A percentile compares a stretch with the other conserved stretches of the same genome.
Conservation (phyloP, 2,329 filamentous ascomycete species). For the Fusarium pseudograminearum region DNA sequence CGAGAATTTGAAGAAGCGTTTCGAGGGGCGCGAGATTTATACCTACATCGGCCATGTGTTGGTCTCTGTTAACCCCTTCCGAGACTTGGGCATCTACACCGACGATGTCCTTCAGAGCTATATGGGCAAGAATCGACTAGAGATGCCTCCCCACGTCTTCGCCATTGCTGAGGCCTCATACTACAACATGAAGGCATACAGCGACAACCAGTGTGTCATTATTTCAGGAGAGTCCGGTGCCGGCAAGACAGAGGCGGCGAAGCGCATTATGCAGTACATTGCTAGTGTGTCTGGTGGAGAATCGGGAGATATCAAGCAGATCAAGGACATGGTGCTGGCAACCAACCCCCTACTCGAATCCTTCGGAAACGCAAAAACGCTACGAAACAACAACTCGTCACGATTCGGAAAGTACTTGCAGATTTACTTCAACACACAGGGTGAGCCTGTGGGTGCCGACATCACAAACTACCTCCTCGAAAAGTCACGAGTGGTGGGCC, state of each 20-base stretch:
- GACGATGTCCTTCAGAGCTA: conserved; percentile 94
- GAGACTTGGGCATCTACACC: conserved; percentile 97
- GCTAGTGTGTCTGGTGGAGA: conserved; percentile 91
- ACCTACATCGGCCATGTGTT: conserved; percentile 99
- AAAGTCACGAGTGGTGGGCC: conserved; percentile 93
- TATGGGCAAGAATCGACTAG: conserved; percentile 94
- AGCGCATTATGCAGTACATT: conserved; percentile 99
- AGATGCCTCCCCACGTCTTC: conserved; percentile 96
- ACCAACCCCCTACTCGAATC: conserved; percentile 97
- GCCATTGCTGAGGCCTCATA: conserved; percentile 96
- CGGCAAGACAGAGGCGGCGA: conserved; percentile 97
- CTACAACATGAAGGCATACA: conserved; percentile 99
- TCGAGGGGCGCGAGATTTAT: conserved; percentile 98
- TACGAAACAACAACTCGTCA: conserved; percentile 98
- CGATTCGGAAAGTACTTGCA: conserved; percentile 98
- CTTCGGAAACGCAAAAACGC: conserved; percentile 97
- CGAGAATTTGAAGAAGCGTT: conserved; percentile 97
- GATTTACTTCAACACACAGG: conserved; percentile 91
- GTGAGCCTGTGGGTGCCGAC: conserved; percentile 94
- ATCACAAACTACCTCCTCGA: conserved; percentile 98
- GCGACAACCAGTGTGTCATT: conserved; percentile 99
- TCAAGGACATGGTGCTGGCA: conserved; percentile 99
- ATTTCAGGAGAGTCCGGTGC: conserved; percentile 98
- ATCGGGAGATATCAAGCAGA: conserved; percentile 90
- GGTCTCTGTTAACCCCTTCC: conserved; percentile 98